phyloP scores from a whole-genome alignment of 108 stramenopile genomes.

The Nitzschia palea region DNA sequence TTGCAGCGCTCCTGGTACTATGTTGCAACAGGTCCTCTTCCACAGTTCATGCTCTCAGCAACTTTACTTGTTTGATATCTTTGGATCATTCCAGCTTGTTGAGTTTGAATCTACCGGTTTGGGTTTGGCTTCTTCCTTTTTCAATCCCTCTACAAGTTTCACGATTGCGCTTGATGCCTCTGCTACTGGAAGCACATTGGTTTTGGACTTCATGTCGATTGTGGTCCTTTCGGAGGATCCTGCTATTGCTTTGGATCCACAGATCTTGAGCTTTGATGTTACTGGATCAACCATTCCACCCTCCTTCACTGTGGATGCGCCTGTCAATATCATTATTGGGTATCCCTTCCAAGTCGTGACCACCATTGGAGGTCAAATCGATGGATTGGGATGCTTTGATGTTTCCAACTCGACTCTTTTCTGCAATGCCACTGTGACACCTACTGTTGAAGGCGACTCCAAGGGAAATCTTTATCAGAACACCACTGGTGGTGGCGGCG shows the following conservation, averaged over 20 bases:
- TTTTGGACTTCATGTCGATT: not conserved
- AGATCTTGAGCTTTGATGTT: not conserved
- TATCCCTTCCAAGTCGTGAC: not conserved
- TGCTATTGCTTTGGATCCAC: conserved; percentile 5
- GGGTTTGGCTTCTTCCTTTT: not conserved
- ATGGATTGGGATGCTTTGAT: conserved; percentile 11
- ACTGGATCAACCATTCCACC: conserved; percentile 9
- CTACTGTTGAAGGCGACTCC: no score
- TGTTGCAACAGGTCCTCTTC: conserved; percentile 20
- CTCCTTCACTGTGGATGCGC: not conserved
- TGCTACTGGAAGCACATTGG: not conserved
- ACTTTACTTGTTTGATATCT: conserved; percentile 32
- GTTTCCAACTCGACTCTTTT: conserved; percentile 3
- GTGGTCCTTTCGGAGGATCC: not conserved
- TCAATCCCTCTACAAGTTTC: conserved; percentile 2
- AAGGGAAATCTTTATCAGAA: no score
- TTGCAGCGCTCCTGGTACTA: not conserved
- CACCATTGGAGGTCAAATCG: conserved; percentile 9
- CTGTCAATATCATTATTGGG: not conserved
- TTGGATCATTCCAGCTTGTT: conserved; percentile 33
- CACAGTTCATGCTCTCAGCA: conserved; percentile 41
- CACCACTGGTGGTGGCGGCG: no score
- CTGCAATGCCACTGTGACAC: not conserved
- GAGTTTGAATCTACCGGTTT: conserved; percentile 13
- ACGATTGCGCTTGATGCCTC: not conserved